Conservation (phyloP, 139 green algal genomes). For the Chlorella sp. region DNA sequence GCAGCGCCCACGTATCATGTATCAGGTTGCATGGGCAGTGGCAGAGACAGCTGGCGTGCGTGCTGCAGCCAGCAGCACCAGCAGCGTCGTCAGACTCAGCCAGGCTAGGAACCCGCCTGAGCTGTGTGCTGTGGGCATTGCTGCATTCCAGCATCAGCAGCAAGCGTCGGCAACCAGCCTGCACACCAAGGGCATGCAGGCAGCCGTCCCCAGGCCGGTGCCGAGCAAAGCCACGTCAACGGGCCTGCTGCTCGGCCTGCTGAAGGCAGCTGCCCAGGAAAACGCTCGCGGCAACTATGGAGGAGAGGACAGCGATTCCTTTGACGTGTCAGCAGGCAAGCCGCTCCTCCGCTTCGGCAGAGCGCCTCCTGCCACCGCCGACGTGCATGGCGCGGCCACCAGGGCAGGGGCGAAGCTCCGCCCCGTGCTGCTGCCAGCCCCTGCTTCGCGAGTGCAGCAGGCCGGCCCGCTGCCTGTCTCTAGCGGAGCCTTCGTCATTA, state of each 20-base stretch:
- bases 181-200: no score
- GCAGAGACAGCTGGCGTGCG: neutral
- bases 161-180: no score
- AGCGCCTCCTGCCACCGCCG: neutral
- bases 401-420: neutral
- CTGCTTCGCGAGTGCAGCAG: neutral
- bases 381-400: slow-evolving; percentile 6
- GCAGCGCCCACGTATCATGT: neutral
- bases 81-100: neutral
- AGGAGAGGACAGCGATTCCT: neutral
- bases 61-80: neutral
- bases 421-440: neutral
- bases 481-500: slow-evolving; percentile 18
- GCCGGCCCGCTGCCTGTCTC: neutral
- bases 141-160: no score
- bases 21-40: slow-evolving; percentile 3
- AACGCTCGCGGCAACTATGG: neutral
- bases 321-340: no score
- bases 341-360: no score
- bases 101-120: neutral
- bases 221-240: no score
- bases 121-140: slow-evolving; percentile 2
- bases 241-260: slow-evolving; percentile 32
- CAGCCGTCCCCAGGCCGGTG: no score
- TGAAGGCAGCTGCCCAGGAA: slow-evolving; percentile 35